Evolutionary conservation across 2,329 filamentous ascomycete genomes (phyloP), one percentile per base, ranked within the genome.

Genomic region (Chrysosphaeria jannelii): DNA sequence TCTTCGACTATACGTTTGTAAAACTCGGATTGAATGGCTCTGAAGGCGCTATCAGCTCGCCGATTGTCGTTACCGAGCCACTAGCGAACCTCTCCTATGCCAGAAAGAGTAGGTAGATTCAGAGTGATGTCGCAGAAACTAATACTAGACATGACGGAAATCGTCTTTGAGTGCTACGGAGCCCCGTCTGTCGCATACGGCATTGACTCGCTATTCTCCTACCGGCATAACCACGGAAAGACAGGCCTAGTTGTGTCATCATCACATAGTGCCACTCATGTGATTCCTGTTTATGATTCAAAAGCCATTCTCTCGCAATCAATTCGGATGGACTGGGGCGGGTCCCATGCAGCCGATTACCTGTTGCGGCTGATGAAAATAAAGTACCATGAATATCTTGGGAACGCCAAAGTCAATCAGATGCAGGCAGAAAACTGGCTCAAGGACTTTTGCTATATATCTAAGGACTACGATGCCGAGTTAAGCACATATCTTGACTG

Each of bases 161-260:
- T 93, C 26, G 51, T 97, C 8, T 97, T 93, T 41, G 85, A 97
- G 44, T 88, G 78, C 45, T 97, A 97, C 43, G 62, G 64, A 28
- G 79, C 74, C 8, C 81, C 85, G 0, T 81, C 75, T 2, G 57
- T 91, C 13, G 72, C 79, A 10, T 91, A 85, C 44, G 85, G 85
- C 24, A 79, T 97, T 46, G 85, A 97, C 43, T 88, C 79, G 8
- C 59, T 97, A 15, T 97, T 97, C 48, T 88, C 81, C 11, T 97
- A 90, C 48, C 57, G 68, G 30, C 72, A 90, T 48, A 97, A 97
- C 41, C 63, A 71, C 29, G 85, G 85, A 30, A 64, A 55, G 23
- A 81, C 74, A 13, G 85, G 85, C 5, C 51, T 97, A 12, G 71
- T 97, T 18, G 60, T 93, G 15, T 88, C 76, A 3, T 89, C 79